Evolutionary conservation across 2,329 filamentous ascomycete genomes (phyloP).

Genomic region (Cadophora sp.): DNA sequence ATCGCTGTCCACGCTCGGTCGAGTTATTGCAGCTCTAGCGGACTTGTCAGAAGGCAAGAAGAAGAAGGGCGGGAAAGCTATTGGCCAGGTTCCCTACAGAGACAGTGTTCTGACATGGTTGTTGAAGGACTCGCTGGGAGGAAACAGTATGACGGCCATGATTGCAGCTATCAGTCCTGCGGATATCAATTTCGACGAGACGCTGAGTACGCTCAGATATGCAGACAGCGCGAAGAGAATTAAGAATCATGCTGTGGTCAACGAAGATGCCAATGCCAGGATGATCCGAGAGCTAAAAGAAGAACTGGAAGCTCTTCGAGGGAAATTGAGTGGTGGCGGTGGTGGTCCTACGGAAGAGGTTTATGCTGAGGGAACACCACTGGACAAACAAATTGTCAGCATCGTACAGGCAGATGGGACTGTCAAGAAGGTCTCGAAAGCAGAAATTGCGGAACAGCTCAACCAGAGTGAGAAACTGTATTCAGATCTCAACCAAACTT

Average conservation of each 20-base stretch:
- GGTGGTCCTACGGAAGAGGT: conserved; percentile 72
- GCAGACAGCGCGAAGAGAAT: conserved; percentile 98
- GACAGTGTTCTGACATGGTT: conserved; percentile 97
- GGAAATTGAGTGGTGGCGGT: conserved; percentile 76
- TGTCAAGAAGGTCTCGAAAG: conserved; percentile 95
- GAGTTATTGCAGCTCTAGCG: conserved; percentile 95
- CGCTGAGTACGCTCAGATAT: conserved; percentile 91
- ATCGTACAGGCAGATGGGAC: conserved; percentile 86
- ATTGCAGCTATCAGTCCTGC: conserved; percentile 98
- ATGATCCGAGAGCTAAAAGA: conserved; percentile 99
- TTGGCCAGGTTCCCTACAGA: conserved; percentile 87
- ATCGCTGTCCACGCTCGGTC: conserved; percentile 92
- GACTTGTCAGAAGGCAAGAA: conserved; percentile 88
- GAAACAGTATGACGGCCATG: conserved; percentile 99
- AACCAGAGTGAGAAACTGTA: conserved; percentile 97
- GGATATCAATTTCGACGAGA: conserved; percentile 99
- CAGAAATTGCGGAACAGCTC: conserved; percentile 95
- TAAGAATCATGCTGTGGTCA: conserved; percentile 99
- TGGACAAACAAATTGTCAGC: conserved; percentile 96
- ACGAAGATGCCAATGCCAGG: conserved; percentile 97
- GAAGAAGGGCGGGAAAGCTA: conserved; percentile 72
- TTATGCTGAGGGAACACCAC: conserved; percentile 90
- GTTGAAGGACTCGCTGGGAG: conserved; percentile 93
- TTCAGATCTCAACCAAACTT: conserved; percentile 95
- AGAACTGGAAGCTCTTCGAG: conserved; percentile 83